Conservation (phyloP, 495 filamentous ascomycete species). For the Jackrogersella minutella region DNA sequence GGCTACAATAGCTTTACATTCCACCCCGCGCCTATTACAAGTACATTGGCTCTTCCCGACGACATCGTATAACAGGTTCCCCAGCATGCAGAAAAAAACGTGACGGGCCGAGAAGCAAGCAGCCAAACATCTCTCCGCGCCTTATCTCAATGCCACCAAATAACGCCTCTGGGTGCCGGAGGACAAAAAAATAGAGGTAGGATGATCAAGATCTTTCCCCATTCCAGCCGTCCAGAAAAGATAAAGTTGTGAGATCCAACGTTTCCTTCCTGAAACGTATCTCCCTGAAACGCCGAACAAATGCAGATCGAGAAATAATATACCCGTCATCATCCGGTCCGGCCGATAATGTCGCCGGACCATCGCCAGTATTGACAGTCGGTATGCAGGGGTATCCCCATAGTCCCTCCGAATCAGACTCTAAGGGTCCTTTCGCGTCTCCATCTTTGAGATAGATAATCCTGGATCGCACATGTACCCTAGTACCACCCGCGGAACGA, state of each 20-base stretch:
- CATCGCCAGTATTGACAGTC: conserved; percentile 14
- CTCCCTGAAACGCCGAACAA: conserved; percentile 21
- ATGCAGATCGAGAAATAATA: conserved; percentile 22
- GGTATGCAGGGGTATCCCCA: neutral
- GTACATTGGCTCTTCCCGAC: conserved; percentile 15
- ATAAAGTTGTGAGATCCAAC: conserved; percentile 10
- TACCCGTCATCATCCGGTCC: conserved; percentile 8
- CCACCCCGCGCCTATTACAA: conserved; percentile 25
- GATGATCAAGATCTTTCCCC: conserved; percentile 17
- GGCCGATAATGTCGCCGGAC: conserved; percentile 1
- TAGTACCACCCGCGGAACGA: neutral
- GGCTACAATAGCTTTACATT: conserved; percentile 9
- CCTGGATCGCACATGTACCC: conserved; percentile 1
- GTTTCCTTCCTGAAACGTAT: conserved; percentile 17
- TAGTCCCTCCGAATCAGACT: neutral
- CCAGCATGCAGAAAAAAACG: neutral
- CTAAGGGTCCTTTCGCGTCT: neutral
- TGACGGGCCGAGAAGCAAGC: neutral
- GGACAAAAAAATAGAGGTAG: neutral
- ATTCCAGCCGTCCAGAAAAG: conserved; percentile 16
- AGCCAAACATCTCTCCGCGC: neutral
- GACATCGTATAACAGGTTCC: conserved; percentile 7
- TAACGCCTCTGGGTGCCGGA: conserved; percentile 21
- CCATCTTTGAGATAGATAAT: neutral
- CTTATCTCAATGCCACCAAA: conserved; percentile 15